Percentiles rank a stretch among this genome's conserved stretches.
Conservation (phyloP, 116 monocot genomes). For the Dioscorea cayenensis region DNA sequence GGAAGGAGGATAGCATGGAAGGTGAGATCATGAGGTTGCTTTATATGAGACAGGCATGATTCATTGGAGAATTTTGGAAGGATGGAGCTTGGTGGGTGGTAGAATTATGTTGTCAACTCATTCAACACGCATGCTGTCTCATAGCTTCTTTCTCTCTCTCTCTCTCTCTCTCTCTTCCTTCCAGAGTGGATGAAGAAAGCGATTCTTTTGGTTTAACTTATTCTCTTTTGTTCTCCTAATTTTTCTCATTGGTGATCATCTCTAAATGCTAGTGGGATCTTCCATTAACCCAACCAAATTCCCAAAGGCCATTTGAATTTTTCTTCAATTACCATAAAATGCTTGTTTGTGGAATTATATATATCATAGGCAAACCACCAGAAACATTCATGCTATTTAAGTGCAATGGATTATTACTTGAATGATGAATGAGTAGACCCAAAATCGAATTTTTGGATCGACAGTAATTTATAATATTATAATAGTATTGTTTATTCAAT, state of each 20-base stretch:
- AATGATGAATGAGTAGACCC: too few species aligned
- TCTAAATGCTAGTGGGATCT: neutral
- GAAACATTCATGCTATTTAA: too few species aligned
- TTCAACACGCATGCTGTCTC: slow-evolving; percentile 4
- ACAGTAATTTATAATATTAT: too few species aligned
- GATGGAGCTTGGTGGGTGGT: neutral
- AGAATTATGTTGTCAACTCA: neutral
- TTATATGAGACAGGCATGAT: neutral
- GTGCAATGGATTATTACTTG: too few species aligned
- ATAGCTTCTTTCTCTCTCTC: too few species aligned
- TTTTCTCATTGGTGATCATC: neutral
- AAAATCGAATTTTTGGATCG: too few species aligned
- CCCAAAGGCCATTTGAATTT: neutral
- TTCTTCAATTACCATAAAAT: neutral
- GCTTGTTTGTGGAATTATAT: too few species aligned
- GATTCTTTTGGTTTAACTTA: neutral
- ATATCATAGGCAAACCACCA: too few species aligned
- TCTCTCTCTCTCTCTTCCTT: too few species aligned
- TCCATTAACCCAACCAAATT: too few species aligned
- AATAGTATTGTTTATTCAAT: too few species aligned
- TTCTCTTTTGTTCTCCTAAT: neutral
- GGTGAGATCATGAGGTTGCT: neutral
- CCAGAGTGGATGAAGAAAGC: neutral
- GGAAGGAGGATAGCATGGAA: neutral
- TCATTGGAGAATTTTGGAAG: neutral